Conservation (phyloP, 176 grass and related monocot species). For the Poa annua region DNA sequence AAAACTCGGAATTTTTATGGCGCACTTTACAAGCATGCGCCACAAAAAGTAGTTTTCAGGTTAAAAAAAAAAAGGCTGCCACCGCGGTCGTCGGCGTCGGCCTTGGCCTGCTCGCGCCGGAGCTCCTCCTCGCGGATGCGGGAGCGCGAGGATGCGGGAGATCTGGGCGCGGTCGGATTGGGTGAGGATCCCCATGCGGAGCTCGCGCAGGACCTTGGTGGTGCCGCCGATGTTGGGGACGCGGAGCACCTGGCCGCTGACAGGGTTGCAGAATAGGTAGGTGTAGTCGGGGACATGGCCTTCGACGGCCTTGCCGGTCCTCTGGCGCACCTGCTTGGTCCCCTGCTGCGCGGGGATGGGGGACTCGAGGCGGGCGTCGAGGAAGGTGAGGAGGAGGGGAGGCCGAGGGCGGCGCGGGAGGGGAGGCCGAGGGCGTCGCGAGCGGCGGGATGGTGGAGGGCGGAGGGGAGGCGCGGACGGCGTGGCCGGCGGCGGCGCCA, state of each 20-base stretch:
- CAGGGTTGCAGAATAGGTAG: background rate
- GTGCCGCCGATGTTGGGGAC: background rate
- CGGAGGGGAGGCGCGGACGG: too few relatives aligned
- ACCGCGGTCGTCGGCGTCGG: too few relatives aligned
- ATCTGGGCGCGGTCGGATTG: too few relatives aligned
- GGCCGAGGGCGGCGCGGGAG: background rate
- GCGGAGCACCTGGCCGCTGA: slow-evolving; percentile 6
- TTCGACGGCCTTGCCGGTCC: background rate
- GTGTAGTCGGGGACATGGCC: background rate
- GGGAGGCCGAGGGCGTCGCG: background rate
- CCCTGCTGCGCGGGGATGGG: background rate
- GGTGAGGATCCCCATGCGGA: background rate
- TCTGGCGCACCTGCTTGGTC: background rate
- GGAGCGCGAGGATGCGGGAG: too few relatives aligned
- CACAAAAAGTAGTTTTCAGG: too few relatives aligned
- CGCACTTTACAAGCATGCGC: too few relatives aligned
- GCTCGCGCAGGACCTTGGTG: background rate
- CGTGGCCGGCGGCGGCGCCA: too few relatives aligned
- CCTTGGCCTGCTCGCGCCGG: too few relatives aligned
- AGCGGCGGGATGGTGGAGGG: too few relatives aligned
- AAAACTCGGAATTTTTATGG: too few relatives aligned
- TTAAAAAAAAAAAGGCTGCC: too few relatives aligned
- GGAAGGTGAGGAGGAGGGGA: background rate
- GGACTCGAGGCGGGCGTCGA: background rate
- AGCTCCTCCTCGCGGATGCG: too few relatives aligned